Conservation (phyloP, 495 filamentous ascomycete genomes). For the Endocarpon pusillum region DNA sequence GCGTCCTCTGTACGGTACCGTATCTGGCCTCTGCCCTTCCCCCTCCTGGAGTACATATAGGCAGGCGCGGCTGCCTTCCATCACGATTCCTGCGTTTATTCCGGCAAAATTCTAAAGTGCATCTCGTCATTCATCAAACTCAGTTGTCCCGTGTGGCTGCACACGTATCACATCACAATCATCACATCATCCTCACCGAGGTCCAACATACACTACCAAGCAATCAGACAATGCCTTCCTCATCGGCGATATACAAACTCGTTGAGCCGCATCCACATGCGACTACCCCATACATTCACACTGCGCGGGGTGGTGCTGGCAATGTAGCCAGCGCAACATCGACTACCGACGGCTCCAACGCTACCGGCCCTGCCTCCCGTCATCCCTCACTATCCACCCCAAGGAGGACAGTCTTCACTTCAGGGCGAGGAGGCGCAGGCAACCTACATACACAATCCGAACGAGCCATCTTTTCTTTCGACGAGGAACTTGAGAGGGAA, state of each 20-base stretch:
- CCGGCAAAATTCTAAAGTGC: too few relatives aligned
- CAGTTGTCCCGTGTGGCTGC: too few relatives aligned
- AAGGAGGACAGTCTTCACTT: slow-evolving; percentile 41
- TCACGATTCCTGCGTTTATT: too few relatives aligned
- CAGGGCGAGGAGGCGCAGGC: slow-evolving; percentile 79
- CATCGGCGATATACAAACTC: slow-evolving; percentile 41
- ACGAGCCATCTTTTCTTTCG: slow-evolving; percentile 70
- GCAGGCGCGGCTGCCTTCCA: too few relatives aligned
- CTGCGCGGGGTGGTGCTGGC: slow-evolving; percentile 75
- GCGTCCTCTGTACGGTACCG: too few relatives aligned
- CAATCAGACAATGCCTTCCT: slow-evolving; percentile 13
- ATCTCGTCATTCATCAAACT: too few relatives aligned
- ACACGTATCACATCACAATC: too few relatives aligned
- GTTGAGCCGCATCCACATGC: slow-evolving; percentile 68
- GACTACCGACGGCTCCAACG: slow-evolving; percentile 32
- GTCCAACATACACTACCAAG: slow-evolving; percentile 7
- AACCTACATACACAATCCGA: slow-evolving; percentile 55
- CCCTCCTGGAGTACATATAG: too few relatives aligned
- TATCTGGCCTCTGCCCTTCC: too few relatives aligned
- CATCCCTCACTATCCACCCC: slow-evolving; percentile 24
- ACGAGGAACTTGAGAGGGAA: slow-evolving; percentile 74
- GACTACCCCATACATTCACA: slow-evolving; percentile 46
- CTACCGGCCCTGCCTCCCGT: slow-evolving; percentile 37
- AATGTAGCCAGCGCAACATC: slow-evolving; percentile 52
- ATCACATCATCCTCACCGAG: too few relatives aligned